Evolutionary conservation across 352 stramenopile species (phyloP).

Genomic region (Phytophthora parvispora): DNA sequence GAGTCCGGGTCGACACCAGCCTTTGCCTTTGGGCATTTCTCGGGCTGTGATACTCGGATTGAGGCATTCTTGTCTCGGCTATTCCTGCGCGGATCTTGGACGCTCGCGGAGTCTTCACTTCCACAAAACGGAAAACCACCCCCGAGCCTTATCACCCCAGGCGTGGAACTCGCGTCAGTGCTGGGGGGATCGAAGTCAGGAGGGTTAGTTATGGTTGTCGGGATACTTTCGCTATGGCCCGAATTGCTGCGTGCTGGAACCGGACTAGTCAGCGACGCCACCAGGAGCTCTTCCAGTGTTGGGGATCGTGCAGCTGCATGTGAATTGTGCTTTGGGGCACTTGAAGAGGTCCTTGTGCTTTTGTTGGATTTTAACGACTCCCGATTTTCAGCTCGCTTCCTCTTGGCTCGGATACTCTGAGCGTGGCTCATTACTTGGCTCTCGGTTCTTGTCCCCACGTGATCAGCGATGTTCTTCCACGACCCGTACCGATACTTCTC

Average conservation of each 20-base stretch:
- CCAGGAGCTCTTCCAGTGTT: neutral
- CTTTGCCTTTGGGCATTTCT: neutral
- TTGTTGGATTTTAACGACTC: neutral
- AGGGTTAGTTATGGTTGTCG: neutral
- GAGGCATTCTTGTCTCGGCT: neutral
- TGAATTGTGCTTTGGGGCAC: too few relatives aligned
- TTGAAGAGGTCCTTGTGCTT: neutral
- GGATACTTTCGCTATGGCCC: neutral
- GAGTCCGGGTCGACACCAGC: neutral
- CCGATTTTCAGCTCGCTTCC: slow-evolving; percentile 6
- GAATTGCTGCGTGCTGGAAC: neutral
- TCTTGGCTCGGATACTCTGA: slow-evolving; percentile 27
- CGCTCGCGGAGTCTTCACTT: neutral
- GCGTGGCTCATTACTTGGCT: slow-evolving; percentile 27
- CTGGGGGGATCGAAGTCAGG: too few relatives aligned
- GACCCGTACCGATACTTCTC: slow-evolving; percentile 17
- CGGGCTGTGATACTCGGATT: neutral
- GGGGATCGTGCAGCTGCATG: too few relatives aligned
- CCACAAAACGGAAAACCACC: neutral
- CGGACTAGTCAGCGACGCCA: neutral
- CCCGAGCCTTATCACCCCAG: neutral
- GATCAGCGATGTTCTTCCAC: slow-evolving; percentile 21
- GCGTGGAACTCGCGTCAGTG: too few relatives aligned
- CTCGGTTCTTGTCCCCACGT: slow-evolving; percentile 27
- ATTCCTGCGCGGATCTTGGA: neutral